Evolutionary conservation across 805 yeast genomes (phyloP).

Genomic region (Metschnikowia borealis): DNA sequence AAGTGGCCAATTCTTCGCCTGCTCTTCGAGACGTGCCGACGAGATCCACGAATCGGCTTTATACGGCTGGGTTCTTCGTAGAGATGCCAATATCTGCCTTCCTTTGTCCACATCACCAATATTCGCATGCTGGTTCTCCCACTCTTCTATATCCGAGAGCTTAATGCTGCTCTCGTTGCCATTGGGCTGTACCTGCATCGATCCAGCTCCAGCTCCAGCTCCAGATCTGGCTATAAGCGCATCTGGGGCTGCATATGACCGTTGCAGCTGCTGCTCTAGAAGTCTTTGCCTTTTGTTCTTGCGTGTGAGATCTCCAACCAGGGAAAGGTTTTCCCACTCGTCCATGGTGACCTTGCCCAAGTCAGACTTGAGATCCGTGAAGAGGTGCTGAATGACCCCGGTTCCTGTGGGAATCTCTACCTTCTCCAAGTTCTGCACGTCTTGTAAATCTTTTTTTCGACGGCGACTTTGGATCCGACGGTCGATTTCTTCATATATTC

Average conservation of each 20-base stretch:
- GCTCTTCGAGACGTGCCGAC: conserved; percentile 73
- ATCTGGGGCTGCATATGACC: conserved; percentile 85
- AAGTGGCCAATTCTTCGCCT: conserved; percentile 46
- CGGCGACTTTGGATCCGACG: conserved; percentile 32
- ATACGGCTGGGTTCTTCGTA: conserved; percentile 67
- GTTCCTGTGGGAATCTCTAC: conserved; percentile 15
- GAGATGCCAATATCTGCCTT: conserved; percentile 58
- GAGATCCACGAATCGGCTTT: conserved; percentile 84
- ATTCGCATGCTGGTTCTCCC: conserved; percentile 10
- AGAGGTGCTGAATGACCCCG: conserved; percentile 41
- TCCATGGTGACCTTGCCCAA: conserved; percentile 56
- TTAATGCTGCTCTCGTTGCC: neutral
- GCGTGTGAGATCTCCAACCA: conserved; percentile 81
- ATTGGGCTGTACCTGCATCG: neutral
- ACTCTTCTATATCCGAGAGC: conserved; percentile 14
- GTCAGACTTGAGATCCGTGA: conserved; percentile 64
- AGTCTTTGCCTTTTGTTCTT: conserved; percentile 69
- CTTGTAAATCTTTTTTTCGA: conserved; percentile 14
- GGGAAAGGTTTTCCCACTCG: conserved; percentile 83
- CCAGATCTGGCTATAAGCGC: conserved; percentile 41
- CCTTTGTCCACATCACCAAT: conserved; percentile 36
- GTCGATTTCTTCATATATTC: conserved; percentile 65
- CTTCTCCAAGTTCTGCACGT: neutral
- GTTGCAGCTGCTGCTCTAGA: conserved; percentile 55
- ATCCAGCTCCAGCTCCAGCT: conserved; percentile 11